A percentile compares a stretch with the other conserved stretches of the same genome.
phyloP scores from a whole-genome alignment of 2,329 filamentous ascomycete genomes.

The Fusarium cicatricum region DNA sequence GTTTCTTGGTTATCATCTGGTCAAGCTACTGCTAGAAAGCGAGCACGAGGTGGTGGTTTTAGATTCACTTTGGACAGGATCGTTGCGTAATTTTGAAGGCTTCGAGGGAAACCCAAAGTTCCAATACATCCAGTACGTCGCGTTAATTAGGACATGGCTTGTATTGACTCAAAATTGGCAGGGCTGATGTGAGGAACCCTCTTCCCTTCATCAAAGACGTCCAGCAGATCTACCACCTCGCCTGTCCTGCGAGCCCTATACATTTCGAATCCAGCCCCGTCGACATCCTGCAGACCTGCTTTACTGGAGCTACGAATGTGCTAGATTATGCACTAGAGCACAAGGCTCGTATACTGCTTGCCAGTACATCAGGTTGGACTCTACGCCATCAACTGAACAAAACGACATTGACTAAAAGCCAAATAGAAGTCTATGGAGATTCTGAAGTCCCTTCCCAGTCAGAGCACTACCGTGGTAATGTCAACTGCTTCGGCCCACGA shows the following conservation, averaged over 20 bases:
- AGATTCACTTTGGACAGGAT: slow-evolving; percentile 35
- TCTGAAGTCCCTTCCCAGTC: slow-evolving; percentile 10
- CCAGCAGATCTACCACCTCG: slow-evolving; percentile 34
- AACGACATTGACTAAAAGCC: neutral
- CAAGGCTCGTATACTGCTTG: slow-evolving; percentile 25
- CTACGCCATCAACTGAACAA: accelerated
- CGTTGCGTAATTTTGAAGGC: slow-evolving; percentile 11
- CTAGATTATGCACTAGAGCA: slow-evolving; percentile 28
- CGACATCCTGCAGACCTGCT: slow-evolving; percentile 35
- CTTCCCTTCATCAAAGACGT: slow-evolving; percentile 22
- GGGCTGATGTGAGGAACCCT: slow-evolving; percentile 27
- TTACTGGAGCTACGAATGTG: slow-evolving; percentile 25
- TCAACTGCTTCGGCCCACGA: slow-evolving; percentile 51
- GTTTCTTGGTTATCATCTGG: slow-evolving; percentile 30
- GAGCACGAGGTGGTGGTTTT: slow-evolving; percentile 26
- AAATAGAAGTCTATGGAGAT: slow-evolving; percentile 30
- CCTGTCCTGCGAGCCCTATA: slow-evolving; percentile 27
- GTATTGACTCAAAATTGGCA: neutral
- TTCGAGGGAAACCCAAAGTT: slow-evolving; percentile 15
- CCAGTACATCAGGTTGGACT: slow-evolving; percentile 27
- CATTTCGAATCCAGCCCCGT: slow-evolving; percentile 30
- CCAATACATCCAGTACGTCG: slow-evolving; percentile 18
- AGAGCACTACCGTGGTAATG: slow-evolving; percentile 50
- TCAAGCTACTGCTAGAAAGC: slow-evolving; percentile 22
- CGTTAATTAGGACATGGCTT: neutral